These are phyloP conservation scores for Penicillium waksmanii DNA, from an alignment of 495 filamentous ascomycete genomes.

Conservation along the genomic window DNA sequence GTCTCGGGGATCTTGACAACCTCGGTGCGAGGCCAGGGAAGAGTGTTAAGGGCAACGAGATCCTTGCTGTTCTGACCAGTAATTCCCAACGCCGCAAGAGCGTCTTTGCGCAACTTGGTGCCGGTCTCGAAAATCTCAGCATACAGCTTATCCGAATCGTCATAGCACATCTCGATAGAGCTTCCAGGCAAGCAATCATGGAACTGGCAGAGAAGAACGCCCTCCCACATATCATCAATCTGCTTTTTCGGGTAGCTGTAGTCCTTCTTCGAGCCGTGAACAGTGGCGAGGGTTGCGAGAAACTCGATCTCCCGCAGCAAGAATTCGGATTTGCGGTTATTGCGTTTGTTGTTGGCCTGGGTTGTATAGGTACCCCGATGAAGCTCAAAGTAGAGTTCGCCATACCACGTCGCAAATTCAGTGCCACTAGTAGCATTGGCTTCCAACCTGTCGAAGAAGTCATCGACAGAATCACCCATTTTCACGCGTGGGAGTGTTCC, in stretches of 20 bases:
- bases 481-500: constrained; percentile 84
- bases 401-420: constrained; percentile 94
- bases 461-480: constrained; percentile 91
- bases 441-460: constrained; percentile 88
- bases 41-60: constrained; percentile 71
- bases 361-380: constrained; percentile 97
- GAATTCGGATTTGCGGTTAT: constrained; percentile 85
- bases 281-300: constrained; percentile 81
- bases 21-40: constrained; percentile 80
- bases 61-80: constrained; percentile 33
- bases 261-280: constrained; percentile 54
- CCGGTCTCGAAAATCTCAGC: constrained; percentile 79
- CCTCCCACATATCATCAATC: constrained; percentile 94
- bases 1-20: constrained; percentile 62
- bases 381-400: constrained; percentile 96
- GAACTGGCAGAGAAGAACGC: constrained; percentile 85
- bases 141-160: constrained; percentile 89
- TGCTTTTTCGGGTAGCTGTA: constrained; percentile 92
- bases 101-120: constrained; percentile 67
- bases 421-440: constrained; percentile 69
- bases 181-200: constrained; percentile 97
- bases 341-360: constrained; percentile 94
- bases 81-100: constrained; percentile 69
- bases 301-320: constrained; percentile 85
- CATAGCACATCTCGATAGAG: constrained; percentile 95